Percentiles rank a stretch among this genome's conserved stretches.
phyloP scores from a whole-genome alignment of 169 alveolate species.

The Miamiensis avidus region DNA sequence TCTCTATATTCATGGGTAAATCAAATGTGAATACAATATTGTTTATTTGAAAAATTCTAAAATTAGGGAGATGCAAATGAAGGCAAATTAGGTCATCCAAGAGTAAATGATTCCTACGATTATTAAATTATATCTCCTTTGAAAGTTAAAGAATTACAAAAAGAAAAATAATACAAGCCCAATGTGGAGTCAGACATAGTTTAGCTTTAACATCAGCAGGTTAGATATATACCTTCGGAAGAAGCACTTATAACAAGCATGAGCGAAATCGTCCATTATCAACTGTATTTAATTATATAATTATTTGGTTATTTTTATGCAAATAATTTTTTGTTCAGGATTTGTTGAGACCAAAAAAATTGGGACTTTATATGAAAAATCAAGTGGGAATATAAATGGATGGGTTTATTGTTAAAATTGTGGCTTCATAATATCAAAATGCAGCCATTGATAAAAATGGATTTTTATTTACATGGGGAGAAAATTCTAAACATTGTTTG shows the following conservation, averaged over 20 bases:
- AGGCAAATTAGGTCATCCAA: conserved; percentile 14
- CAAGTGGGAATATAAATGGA: background rate
- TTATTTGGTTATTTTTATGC: background rate
- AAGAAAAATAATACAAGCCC: conserved; percentile 10
- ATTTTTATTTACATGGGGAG: background rate
- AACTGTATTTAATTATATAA: conserved; percentile 9
- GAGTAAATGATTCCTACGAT: conserved; percentile 3
- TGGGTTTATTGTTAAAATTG: too few species aligned
- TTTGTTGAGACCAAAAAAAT: background rate
- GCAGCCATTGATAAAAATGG: background rate
- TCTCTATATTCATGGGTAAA: conserved; percentile 13
- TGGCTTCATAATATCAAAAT: background rate
- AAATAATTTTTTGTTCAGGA: too few species aligned
- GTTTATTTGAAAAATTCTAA: too few species aligned
- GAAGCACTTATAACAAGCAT: background rate
- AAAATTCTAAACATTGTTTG: background rate
- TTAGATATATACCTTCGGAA: conserved; percentile 13
- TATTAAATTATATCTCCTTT: conserved; percentile 1
- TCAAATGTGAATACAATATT: too few species aligned
- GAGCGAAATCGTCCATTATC: too few species aligned
- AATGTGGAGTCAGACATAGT: conserved; percentile 16
- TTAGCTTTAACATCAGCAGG: conserved; percentile 9
- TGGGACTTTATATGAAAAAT: background rate
- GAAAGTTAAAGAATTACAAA: conserved; percentile 6
- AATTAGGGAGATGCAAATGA: conserved; percentile 17